Percentiles rank a stretch among this genome's conserved stretches.
Evolutionary conservation across 306 rosid genomes (phyloP).

Genomic region (Pyrus bretschneideri): DNA sequence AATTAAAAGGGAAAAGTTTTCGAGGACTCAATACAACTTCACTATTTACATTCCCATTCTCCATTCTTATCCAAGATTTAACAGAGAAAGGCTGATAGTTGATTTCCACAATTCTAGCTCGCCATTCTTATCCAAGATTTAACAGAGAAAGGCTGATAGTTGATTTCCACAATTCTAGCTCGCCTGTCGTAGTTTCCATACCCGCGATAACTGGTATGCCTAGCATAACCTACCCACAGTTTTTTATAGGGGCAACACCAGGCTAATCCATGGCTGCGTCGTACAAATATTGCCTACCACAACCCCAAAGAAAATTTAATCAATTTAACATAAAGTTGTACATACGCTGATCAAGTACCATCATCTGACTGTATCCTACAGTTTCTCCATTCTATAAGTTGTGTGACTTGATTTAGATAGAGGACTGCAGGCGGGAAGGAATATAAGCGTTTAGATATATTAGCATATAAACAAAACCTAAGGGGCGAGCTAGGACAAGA

Average conservation of each 20-base stretch:
- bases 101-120: too few species aligned
- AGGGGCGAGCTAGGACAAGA: background rate
- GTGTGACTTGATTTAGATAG: background rate
- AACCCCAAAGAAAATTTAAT: constrained; percentile 10
- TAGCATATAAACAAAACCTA: background rate
- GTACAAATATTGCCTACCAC: constrained; percentile 73
- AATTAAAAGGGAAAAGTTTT: background rate
- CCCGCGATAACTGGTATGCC: constrained; percentile 82
- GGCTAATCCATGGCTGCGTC: constrained; percentile 85
- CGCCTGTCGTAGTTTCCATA: constrained; percentile 47
- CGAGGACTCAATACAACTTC: constrained; percentile 32
- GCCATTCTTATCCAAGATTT: constrained; percentile 7
- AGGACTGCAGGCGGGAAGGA: background rate
- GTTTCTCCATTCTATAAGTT: background rate
- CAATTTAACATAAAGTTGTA: background rate
- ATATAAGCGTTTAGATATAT: background rate
- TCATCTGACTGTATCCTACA: background rate
- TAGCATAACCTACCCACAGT: constrained; percentile 71
- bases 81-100: too few species aligned
- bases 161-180: constrained; percentile 51
- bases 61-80: constrained; percentile 57
- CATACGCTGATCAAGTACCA: background rate
- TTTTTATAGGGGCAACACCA: constrained; percentile 73
- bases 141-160: constrained; percentile 52
- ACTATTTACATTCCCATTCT: constrained; percentile 57